Conservation (phyloP, 495 filamentous ascomycete species). For the Annulohypoxylon nitens region DNA sequence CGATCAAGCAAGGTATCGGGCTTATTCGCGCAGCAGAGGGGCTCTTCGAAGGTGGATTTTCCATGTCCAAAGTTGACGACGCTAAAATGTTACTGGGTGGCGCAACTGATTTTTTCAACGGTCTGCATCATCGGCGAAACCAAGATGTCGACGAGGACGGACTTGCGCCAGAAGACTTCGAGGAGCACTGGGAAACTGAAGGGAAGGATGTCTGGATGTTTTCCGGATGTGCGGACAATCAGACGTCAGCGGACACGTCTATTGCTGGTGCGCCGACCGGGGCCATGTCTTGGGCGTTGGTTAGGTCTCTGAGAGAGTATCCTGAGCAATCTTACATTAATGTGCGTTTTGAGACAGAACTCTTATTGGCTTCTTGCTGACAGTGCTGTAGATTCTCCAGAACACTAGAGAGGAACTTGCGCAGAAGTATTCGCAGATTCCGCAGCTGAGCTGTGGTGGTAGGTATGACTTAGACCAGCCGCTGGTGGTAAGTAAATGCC, state of each 20-base stretch:
- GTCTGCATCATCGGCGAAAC: conserved; percentile 59
- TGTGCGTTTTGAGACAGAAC: conserved; percentile 46
- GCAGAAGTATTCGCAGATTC: conserved; percentile 66
- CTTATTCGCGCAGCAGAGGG: conserved; percentile 61
- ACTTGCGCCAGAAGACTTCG: conserved; percentile 64
- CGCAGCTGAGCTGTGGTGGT: conserved; percentile 64
- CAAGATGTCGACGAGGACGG: conserved; percentile 62
- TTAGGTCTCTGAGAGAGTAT: conserved; percentile 64
- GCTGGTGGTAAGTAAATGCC: conserved; percentile 52
- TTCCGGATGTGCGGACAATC: conserved; percentile 69
- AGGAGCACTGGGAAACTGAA: conserved; percentile 65
- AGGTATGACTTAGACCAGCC: conserved; percentile 60
- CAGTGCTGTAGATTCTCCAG: conserved; percentile 56
- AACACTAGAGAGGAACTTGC: conserved; percentile 62
- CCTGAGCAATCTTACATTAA: conserved; percentile 66
- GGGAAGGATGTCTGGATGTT: conserved; percentile 72
- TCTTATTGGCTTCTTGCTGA: conserved; percentile 14
- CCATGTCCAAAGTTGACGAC: conserved; percentile 61
- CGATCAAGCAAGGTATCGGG: conserved; percentile 64
- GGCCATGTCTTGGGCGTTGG: conserved; percentile 72
- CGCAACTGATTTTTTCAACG: conserved; percentile 67
- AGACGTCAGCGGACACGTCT: conserved; percentile 70
- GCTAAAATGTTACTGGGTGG: conserved; percentile 67
- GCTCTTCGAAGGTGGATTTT: conserved; percentile 68
- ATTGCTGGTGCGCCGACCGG: conserved; percentile 66